Conservation (phyloP, 768 basidiomycete species). For the Phaffia australis region DNA sequence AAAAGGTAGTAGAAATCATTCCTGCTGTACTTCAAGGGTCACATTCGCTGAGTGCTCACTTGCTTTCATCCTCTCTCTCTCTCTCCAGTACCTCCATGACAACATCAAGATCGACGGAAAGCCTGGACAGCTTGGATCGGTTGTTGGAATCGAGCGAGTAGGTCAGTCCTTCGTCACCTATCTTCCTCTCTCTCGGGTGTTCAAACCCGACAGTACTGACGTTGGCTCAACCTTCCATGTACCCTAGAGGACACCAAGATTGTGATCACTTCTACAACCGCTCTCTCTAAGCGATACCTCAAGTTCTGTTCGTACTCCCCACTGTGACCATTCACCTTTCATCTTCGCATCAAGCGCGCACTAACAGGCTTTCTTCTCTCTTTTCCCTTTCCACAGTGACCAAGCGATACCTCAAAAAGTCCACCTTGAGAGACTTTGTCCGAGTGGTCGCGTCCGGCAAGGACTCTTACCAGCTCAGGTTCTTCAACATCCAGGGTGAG, state of each 20-base stretch:
- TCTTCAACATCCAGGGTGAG: constrained; percentile 45
- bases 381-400: constrained; percentile 1
- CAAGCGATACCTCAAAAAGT: constrained; percentile 27
- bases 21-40: not conserved
- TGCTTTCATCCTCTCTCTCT: too few species aligned
- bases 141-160: constrained; percentile 73
- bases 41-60: not conserved
- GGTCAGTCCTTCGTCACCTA: constrained; percentile 46
- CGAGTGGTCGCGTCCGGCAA: constrained; percentile 83
- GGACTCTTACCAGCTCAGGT: constrained; percentile 84
- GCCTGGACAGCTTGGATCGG: constrained; percentile 47
- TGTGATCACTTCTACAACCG: constrained; percentile 70
- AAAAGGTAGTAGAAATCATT: constrained; percentile 8
- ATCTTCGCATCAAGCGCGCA: not conserved
- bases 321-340: too few species aligned
- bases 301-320: constrained; percentile 13
- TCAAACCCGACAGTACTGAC: not conserved
- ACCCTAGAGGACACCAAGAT: constrained; percentile 52
- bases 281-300: constrained; percentile 56
- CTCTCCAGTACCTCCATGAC: constrained; percentile 25
- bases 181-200: too few species aligned
- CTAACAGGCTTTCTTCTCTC: not conserved
- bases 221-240: not conserved
- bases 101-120: constrained; percentile 32
- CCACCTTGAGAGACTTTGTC: constrained; percentile 24